A percentile compares a stretch with the other conserved stretches of the same genome.
Conservation (phyloP, 345 rosid genomes). For the Anastatica hierochuntica region DNA sequence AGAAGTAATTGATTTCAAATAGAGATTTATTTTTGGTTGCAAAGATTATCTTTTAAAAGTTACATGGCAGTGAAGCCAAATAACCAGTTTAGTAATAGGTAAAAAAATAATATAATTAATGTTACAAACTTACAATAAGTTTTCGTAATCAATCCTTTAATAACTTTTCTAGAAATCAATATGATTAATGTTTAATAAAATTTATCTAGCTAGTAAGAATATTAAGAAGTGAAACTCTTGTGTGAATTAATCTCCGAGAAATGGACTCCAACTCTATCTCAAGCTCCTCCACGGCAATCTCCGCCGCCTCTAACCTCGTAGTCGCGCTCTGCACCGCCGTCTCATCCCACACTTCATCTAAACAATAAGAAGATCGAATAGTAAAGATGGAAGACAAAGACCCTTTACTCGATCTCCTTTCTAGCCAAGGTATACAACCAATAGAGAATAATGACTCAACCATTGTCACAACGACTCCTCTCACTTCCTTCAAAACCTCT, state of each 20-base stretch:
- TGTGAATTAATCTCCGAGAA: constrained; percentile 59
- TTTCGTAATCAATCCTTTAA: no score
- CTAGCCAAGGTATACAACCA: constrained; percentile 59
- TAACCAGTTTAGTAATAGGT: no score
- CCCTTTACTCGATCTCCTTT: constrained; percentile 36
- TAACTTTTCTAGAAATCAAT: no score
- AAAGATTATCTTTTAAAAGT: no score
- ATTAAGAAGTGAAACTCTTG: constrained; percentile 74
- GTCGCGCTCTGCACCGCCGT: constrained; percentile 46
- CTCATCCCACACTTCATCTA: constrained; percentile 37
- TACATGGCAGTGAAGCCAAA: no score
- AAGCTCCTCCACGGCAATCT: constrained; percentile 58
- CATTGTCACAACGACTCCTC: constrained; percentile 33
- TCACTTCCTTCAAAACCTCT: constrained; percentile 56
- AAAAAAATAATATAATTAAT: no score
- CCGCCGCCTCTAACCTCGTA: constrained; percentile 64
- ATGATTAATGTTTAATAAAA: no score
- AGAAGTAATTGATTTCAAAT: no score
- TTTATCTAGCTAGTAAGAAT: constrained; percentile 39
- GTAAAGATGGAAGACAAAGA: constrained; percentile 32
- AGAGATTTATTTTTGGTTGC: no score
- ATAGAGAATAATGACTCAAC: constrained; percentile 59
- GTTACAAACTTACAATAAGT: no score
- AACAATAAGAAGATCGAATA: constrained; percentile 22
- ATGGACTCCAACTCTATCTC: constrained; percentile 59